phyloP scores from a whole-genome alignment of 2,329 filamentous ascomycete species.

The Raffaelea albimanens region DNA sequence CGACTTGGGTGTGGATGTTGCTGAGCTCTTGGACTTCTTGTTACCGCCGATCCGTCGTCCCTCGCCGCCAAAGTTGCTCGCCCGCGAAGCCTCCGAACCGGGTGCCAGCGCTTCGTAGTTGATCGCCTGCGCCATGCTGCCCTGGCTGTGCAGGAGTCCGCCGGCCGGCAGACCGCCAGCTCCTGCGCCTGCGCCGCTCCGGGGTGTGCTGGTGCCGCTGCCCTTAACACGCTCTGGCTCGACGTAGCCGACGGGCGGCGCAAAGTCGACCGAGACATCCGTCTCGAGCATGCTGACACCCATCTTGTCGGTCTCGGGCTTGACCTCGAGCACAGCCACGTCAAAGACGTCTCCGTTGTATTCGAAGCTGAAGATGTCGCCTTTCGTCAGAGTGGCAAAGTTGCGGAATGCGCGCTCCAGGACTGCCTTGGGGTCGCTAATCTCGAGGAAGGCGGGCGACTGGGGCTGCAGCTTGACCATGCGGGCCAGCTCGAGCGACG shows the following conservation, averaged over 20 bases:
- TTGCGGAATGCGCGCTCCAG: constrained; percentile 94
- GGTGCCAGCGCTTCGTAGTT: constrained; percentile 90
- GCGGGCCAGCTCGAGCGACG: constrained; percentile 78
- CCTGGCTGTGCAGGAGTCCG: constrained; percentile 71
- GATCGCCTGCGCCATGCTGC: constrained; percentile 96
- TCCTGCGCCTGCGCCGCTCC: constrained; percentile 55
- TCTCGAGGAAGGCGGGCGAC: constrained; percentile 86
- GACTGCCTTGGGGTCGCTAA: constrained; percentile 93
- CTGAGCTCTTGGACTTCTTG: constrained; percentile 75
- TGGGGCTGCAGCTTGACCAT: constrained; percentile 97
- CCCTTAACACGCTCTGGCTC: constrained; percentile 57
- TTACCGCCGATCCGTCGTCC: constrained; percentile 68
- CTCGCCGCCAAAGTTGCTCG: constrained; percentile 69
- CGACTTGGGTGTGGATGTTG: constrained; percentile 24
- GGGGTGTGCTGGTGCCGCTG: constrained; percentile 81
- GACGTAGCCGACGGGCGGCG: constrained; percentile 85
- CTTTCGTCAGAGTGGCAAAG: constrained; percentile 87
- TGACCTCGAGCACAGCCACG: constrained; percentile 87
- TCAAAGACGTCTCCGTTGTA: constrained; percentile 95
- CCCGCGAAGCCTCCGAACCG: constrained; percentile 54
- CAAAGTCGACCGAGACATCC: constrained; percentile 93
- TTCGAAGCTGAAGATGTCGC: constrained; percentile 89
- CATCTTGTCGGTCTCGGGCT: constrained; percentile 73
- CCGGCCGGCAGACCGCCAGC: constrained; percentile 57
- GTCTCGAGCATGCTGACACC: constrained; percentile 93